Evolutionary conservation across 2,329 filamentous ascomycete genomes (phyloP), one percentile per base, ranked within the genome.

Genomic region (Venturia nashicola): DNA sequence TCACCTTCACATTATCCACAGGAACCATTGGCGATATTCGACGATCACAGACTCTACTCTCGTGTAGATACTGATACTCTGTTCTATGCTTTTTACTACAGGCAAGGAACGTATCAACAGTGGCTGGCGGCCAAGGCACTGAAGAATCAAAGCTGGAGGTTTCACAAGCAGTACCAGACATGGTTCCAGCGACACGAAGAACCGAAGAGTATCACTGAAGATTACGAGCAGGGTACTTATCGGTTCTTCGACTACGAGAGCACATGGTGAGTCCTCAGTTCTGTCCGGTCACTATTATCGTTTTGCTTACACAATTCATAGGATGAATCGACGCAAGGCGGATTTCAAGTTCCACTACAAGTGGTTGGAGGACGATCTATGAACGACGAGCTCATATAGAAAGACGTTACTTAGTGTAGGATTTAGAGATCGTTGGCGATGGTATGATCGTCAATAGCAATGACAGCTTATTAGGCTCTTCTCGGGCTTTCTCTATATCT

Each of bases 121-220:
- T 97, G 92, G 72, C 82, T 97, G 65, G 91, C 94, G 1, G 94
- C 94, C 16, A 96, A 96, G 76, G 91, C 94, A n/a, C 79, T 99
- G 62, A 99, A 99, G 78, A 90, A 93, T 68, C 94, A 99, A 76
- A 97, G 92, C 76, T 99, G 94, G 94, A 85, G 94, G 64, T 99
- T 99, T 75, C 94, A 99, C 78, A 99, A 99, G 80, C 94, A 97
- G 76, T 99, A 99, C 73, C 94, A 76, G 76, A 99, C 94, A 1
- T 99, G 94, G 94, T 99, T 99, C 72, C 94, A 99, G 76, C 84
- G 94, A 61, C 94, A 99, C 69, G 94, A 99, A 73, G 94, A 99
- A 79, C 94, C 94, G 20, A 99, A 99, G 81, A 92, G 87, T 70
- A 99, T 99, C 72, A 97, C 94, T 0, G 94, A 99, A 76, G 94